phyloP scores from a whole-genome alignment of 768 basidiomycete species.

The Tulasnella sp. region DNA sequence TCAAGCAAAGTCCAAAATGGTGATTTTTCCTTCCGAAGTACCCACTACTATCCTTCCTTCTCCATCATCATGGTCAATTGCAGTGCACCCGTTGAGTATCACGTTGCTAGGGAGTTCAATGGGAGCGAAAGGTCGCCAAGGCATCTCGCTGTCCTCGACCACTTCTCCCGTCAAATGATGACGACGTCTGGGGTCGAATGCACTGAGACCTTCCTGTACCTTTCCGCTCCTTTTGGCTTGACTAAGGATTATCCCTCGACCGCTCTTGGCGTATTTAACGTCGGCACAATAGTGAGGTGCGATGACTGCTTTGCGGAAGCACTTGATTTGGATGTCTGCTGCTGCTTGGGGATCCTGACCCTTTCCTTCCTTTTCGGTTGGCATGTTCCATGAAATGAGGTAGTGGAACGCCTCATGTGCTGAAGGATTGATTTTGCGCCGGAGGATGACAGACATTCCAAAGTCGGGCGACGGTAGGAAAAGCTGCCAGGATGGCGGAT shows the following conservation, averaged over 20 bases:
- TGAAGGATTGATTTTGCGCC: background rate
- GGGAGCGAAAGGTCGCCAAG: conserved; percentile 10
- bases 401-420: conserved; percentile 15
- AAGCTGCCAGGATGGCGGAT: conserved; percentile 3
- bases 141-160: background rate
- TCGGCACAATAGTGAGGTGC: background rate
- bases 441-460: background rate
- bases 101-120: background rate
- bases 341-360: background rate
- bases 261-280: background rate
- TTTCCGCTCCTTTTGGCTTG: background rate
- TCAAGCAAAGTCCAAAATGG: conserved; percentile 13
- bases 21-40: conserved; percentile 1
- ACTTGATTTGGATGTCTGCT: conserved; percentile 1
- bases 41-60: conserved; percentile 26
- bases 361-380: background rate
- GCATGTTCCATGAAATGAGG: background rate
- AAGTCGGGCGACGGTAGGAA: background rate
- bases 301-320: conserved; percentile 5
- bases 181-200: conserved; percentile 1
- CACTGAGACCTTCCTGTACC: background rate
- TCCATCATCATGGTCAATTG: conserved; percentile 12
- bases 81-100: background rate
- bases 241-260: background rate
- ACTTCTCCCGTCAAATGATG: conserved; percentile 7